A percentile compares a stretch with the other conserved stretches of the same genome.
Evolutionary conservation across 2,329 filamentous ascomycete species (phyloP).

Genomic region (Xylariaceae sp.): DNA sequence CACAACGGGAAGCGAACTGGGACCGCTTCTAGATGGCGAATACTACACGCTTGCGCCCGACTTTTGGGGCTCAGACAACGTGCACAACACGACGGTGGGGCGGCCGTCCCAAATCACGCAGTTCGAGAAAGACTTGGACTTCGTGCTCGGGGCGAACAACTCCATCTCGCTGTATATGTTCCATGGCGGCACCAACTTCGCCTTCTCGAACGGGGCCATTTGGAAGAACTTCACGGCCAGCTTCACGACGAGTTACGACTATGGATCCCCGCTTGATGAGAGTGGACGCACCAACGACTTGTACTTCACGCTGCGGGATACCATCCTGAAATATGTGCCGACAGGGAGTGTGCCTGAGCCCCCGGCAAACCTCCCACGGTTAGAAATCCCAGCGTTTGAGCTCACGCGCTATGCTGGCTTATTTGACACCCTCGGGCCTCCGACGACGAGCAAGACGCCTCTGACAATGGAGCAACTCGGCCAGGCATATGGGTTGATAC

Average conservation of each 20-base stretch:
- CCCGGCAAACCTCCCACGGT: slow-evolving; percentile 32
- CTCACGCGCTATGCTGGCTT: slow-evolving; percentile 37
- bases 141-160: slow-evolving; percentile 36
- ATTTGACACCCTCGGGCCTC: slow-evolving; percentile 36
- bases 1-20: slow-evolving; percentile 40
- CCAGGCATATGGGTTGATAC: slow-evolving; percentile 42
- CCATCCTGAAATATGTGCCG: slow-evolving; percentile 38
- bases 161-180: slow-evolving; percentile 52
- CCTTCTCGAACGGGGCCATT: slow-evolving; percentile 44
- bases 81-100: slow-evolving; percentile 36
- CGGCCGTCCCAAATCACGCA: slow-evolving; percentile 24
- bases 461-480: slow-evolving; percentile 44
- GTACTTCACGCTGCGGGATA: slow-evolving; percentile 39
- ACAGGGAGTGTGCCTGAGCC: slow-evolving; percentile 37
- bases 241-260: slow-evolving; percentile 48
- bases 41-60: slow-evolving; percentile 46
- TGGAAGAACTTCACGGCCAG: slow-evolving; percentile 39
- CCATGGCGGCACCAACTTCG: slow-evolving; percentile 50
- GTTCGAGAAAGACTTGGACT: slow-evolving; percentile 36
- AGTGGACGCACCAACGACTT: slow-evolving; percentile 44
- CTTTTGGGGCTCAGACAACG: slow-evolving; percentile 40
- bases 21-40: slow-evolving; percentile 46
- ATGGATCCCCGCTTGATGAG: slow-evolving; percentile 48
- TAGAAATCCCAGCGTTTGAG: slow-evolving; percentile 36
- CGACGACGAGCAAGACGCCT: slow-evolving; percentile 28